These are phyloP conservation scores for Leccinum olivaceoglutinosum DNA, from an alignment of 1,284 basidiomycete species.

Conservation along the genomic window DNA sequence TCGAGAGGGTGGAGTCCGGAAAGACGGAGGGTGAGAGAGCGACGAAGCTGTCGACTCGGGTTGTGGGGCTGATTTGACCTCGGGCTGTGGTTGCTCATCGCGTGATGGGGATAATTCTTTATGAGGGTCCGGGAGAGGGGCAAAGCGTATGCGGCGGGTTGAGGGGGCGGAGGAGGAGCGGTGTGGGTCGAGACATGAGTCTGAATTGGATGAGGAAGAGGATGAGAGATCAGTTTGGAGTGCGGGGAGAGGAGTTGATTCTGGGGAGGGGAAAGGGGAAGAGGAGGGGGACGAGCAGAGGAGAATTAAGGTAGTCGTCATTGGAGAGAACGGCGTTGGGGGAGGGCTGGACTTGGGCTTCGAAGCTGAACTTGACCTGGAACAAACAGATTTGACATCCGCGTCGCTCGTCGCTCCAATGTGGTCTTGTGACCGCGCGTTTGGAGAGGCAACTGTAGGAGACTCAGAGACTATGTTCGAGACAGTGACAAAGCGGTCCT, in stretches of 20 bases:
- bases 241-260: conserved; percentile 32
- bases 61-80: conserved; percentile 9
- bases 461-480: conserved; percentile 39
- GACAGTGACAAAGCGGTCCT: conserved; percentile 11
- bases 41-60: conserved; percentile 1
- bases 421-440: conserved; percentile 26
- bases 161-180: conserved; percentile 14
- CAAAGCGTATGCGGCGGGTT: conserved; percentile 60
- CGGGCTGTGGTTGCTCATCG: conserved; percentile 8
- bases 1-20: conserved; percentile 19
- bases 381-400: conserved; percentile 37
- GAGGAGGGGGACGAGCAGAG: conserved; percentile 15
- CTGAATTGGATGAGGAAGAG: conserved; percentile 18
- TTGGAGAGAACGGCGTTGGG: conserved; percentile 2
- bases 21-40: conserved; percentile 21
- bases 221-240: conserved; percentile 29
- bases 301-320: conserved; percentile 19
- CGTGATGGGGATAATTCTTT: conserved; percentile 28
- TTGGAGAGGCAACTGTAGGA: conserved; percentile 34
- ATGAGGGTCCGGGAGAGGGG: conserved; percentile 66
- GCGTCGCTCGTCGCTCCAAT: conserved; percentile 30
- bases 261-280: conserved; percentile 22
- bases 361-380: conserved; percentile 31
- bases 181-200: conserved; percentile 14
- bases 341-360: conserved; percentile 27